Evolutionary conservation across 2,329 filamentous ascomycete genomes (phyloP).

Genomic region (Nemania sp.): DNA sequence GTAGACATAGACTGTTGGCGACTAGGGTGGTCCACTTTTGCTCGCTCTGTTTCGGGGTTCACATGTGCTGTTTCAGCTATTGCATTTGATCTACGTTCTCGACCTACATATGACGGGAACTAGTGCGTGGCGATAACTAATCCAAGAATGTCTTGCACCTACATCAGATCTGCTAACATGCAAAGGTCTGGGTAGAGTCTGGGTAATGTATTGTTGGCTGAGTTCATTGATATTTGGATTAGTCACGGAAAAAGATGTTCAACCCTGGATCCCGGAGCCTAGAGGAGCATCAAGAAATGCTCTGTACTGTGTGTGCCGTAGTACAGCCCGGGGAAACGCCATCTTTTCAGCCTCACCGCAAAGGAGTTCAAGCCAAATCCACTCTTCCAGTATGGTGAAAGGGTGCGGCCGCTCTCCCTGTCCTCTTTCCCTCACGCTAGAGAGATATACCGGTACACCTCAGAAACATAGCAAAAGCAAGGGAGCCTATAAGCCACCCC

Average conservation of each 20-base stretch:
- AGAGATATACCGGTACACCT: constrained; percentile 6
- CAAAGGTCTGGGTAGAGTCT: constrained; percentile 1
- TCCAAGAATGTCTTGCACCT: constrained; percentile 13
- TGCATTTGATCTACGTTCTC: constrained; percentile 25
- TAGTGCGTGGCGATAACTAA: constrained; percentile 9
- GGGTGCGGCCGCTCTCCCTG: background rate
- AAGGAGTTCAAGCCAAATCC: constrained; percentile 18
- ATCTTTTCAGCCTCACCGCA: constrained; percentile 38
- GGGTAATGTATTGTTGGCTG: background rate
- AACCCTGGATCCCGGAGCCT: background rate
- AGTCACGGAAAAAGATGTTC: background rate
- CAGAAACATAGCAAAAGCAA: constrained; percentile 4
- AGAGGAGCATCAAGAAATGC: constrained; percentile 3
- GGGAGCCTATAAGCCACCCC: constrained; percentile 29
- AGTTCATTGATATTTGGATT: constrained; percentile 7
- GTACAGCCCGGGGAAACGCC: constrained; percentile 36
- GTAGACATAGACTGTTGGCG: constrained; percentile 21
- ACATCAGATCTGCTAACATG: background rate
- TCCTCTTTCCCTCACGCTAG: background rate
- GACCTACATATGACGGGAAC: constrained; percentile 3
- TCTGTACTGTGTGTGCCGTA: constrained; percentile 12
- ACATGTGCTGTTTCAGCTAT: constrained; percentile 33
- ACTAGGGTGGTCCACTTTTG: constrained; percentile 27
- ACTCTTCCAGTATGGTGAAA: constrained; percentile 3
- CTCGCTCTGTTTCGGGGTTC: constrained; percentile 31